These are phyloP conservation scores for Torrubiellomyces zombiae DNA, from an alignment of 2,329 filamentous ascomycete genomes.

Conservation along the genomic window DNA sequence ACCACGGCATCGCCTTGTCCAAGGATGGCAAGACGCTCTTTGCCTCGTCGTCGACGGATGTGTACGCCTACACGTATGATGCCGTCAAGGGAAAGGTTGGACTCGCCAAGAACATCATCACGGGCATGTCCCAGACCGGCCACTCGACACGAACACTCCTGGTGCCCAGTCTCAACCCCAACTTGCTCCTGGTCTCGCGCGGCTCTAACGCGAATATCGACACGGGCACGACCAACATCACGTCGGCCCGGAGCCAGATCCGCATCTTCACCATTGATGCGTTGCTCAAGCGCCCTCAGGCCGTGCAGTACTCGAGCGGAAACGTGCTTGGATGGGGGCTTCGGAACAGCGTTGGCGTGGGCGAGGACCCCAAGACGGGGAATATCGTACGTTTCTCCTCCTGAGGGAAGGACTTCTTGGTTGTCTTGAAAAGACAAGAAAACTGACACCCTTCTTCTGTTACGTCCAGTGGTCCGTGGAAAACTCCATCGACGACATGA, in stretches of 20 bases:
- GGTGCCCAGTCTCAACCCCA: slow-evolving; percentile 31
- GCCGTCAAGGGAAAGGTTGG: slow-evolving; percentile 26
- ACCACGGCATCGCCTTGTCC: slow-evolving; percentile 31
- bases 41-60: slow-evolving; percentile 32
- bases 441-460: background rate
- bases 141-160: slow-evolving; percentile 48
- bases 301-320: slow-evolving; percentile 25
- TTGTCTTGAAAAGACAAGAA: too few relatives aligned
- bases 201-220: slow-evolving; percentile 45
- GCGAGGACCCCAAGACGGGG: slow-evolving; percentile 34
- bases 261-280: slow-evolving; percentile 26
- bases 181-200: slow-evolving; percentile 42
- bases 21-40: slow-evolving; percentile 29
- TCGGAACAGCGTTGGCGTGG: slow-evolving; percentile 52
- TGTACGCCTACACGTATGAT: slow-evolving; percentile 46
- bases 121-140: slow-evolving; percentile 38
- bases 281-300: slow-evolving; percentile 8
- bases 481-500: slow-evolving; percentile 47
- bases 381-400: slow-evolving; percentile 16
- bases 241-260: slow-evolving; percentile 41
- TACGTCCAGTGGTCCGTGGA: slow-evolving; percentile 36
- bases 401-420: background rate
- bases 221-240: slow-evolving; percentile 24
- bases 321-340: slow-evolving; percentile 44
- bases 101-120: slow-evolving; percentile 29